Conservation (phyloP, 1,139 yeast genomes). For the Yamadazyma jaroonii region DNA sequence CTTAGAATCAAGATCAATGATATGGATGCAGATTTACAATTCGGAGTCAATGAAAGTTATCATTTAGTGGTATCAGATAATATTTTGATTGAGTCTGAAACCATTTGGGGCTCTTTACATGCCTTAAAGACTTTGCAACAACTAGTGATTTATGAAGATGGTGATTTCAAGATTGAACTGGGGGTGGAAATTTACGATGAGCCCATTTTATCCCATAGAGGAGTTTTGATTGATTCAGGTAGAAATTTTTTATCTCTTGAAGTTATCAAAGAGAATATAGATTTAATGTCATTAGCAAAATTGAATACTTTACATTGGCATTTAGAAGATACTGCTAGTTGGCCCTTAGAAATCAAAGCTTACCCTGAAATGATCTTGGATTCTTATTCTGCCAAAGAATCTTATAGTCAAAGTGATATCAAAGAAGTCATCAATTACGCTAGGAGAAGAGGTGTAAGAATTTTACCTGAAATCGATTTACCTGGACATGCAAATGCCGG, state of each 20-base stretch:
- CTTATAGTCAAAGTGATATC: constrained; percentile 33
- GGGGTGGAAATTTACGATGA: constrained; percentile 34
- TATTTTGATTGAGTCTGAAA: constrained; percentile 28
- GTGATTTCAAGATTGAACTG: constrained; percentile 26
- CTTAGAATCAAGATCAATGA: constrained; percentile 20
- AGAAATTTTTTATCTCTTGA: constrained; percentile 36
- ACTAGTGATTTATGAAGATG: constrained; percentile 27
- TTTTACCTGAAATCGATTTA: constrained; percentile 47
- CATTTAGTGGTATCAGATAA: constrained; percentile 17
- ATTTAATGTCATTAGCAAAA: constrained; percentile 41
- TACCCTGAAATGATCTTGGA: constrained; percentile 44
- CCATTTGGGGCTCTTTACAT: constrained; percentile 47
- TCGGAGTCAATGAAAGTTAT: constrained; percentile 44
- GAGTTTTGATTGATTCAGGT: constrained; percentile 43
- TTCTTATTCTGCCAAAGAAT: constrained; percentile 38
- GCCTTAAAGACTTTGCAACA: constrained; percentile 47
- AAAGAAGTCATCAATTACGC: constrained; percentile 34
- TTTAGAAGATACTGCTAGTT: constrained; percentile 42
- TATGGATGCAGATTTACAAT: constrained; percentile 29
- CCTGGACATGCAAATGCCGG: constrained; percentile 52
- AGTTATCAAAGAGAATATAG: constrained; percentile 36
- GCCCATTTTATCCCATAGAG: constrained; percentile 45
- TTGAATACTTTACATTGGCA: constrained; percentile 49
- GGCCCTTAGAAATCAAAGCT: constrained; percentile 39
- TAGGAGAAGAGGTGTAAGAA: constrained; percentile 36